phyloP scores from a whole-genome alignment of 768 basidiomycete genomes.

The Collybiopsis confluens region DNA sequence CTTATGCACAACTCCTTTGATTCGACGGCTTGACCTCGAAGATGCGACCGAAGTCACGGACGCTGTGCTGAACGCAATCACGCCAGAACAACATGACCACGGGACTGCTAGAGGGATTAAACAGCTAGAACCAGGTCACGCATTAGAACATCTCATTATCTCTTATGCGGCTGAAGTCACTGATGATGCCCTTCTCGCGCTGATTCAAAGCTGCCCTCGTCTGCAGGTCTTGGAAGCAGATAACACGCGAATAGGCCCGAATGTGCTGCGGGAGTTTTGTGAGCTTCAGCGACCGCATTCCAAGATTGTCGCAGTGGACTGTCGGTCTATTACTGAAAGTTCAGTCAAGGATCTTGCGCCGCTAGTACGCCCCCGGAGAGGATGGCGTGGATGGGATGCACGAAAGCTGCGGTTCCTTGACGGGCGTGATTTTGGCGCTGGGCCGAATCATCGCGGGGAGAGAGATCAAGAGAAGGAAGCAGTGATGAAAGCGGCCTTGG shows the following conservation, averaged over 20 bases:
- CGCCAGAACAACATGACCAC: slow-evolving; percentile 31
- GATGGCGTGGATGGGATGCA: slow-evolving; percentile 74
- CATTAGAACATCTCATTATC: slow-evolving; percentile 66
- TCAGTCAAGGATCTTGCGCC: slow-evolving; percentile 56
- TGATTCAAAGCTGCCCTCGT: slow-evolving; percentile 60
- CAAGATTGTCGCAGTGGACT: slow-evolving; percentile 68
- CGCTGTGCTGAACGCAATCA: slow-evolving; percentile 60
- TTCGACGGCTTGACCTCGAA: slow-evolving; percentile 82
- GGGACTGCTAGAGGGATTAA: neutral
- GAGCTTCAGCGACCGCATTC: slow-evolving; percentile 48
- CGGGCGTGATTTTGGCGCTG: slow-evolving; percentile 51
- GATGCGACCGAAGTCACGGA: slow-evolving; percentile 76
- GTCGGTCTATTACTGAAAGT: slow-evolving; percentile 62
- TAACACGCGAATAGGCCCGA: slow-evolving; percentile 64
- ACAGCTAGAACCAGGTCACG: slow-evolving; percentile 48
- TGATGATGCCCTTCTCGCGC: slow-evolving; percentile 55
- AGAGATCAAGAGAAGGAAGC: slow-evolving; percentile 61
- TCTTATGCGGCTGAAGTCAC: slow-evolving; percentile 64
- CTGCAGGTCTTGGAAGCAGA: slow-evolving; percentile 75
- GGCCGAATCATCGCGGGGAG: slow-evolving; percentile 52
- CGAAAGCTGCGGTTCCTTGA: slow-evolving; percentile 69
- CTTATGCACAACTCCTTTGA: slow-evolving; percentile 61
- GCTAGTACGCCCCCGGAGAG: slow-evolving; percentile 62
- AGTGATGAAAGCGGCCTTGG: slow-evolving; percentile 24
- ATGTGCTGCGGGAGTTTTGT: slow-evolving; percentile 66